Base-by-base conservation (phyloP, 306 rosid genomes). In the Albizia julibrissin region DNA sequence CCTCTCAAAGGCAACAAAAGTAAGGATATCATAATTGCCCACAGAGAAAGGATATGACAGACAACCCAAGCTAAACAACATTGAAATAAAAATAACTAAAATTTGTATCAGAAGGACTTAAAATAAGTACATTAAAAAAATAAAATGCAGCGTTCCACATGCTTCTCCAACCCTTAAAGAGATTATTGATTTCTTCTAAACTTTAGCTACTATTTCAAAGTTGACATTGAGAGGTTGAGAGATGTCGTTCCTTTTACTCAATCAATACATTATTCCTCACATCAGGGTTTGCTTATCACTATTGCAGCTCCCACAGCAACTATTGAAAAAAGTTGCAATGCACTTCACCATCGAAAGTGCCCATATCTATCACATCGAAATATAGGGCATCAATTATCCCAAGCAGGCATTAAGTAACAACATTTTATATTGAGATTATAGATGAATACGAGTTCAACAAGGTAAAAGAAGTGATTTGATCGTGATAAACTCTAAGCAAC, bases 201-300 rank as follows among this genome's bases (percentile, higher is more conserved):
- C 65, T 50, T 76, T 31, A 34, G 33, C 69, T 54, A 49, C 50
- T 52, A 22, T 50, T 74, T 34, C 78, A 69, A 78, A 78, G 73
- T 50, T 33, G 61, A 76, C 18, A 50, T 14, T 19, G 16, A 56
- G 43, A 56, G 50, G 42, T 7, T 5, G 34, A 61, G 34, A 12
- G 19, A 61, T 61, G 18, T 61, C 8, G 7, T 26, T 61, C 34
- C 34, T 61, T 61, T 26, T 61, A 21, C 29, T 14, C 31, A 26
- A 26, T 26, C 62, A 13, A 80, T 66, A 77, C 59, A 77, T 24
- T 15, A 73, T 34, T 40, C 29, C 52, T 67, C 43, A 21, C 77
- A 68, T 75, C 52, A 75, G 78, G 84, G 66, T 84, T 43, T 73
- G 67, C 78, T 82, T 34, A 72, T 72, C 64, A 37, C 26, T 56